phyloP scores from a whole-genome alignment of 2,329 filamentous ascomycete species.

The Zymoseptoria brevis region DNA sequence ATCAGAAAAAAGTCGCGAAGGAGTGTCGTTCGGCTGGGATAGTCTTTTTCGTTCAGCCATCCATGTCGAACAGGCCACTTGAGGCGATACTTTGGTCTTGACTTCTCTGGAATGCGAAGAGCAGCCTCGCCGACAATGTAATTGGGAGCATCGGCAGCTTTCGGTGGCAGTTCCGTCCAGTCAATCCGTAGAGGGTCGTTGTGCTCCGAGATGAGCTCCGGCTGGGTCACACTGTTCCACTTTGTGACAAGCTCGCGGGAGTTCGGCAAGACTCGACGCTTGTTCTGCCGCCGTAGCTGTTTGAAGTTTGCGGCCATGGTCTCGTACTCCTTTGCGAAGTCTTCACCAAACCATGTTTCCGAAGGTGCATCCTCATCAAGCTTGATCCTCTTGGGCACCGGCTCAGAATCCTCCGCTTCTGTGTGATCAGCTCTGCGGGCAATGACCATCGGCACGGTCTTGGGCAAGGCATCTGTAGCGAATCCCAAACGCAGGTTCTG shows the following conservation, averaged over 20 bases:
- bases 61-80: slow-evolving; percentile 87
- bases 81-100: slow-evolving; percentile 79
- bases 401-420: slow-evolving; percentile 79
- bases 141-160: slow-evolving; percentile 55
- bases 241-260: slow-evolving; percentile 93
- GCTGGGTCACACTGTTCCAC: slow-evolving; percentile 76
- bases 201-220: slow-evolving; percentile 84
- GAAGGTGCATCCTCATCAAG: slow-evolving; percentile 53
- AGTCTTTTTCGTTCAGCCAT: slow-evolving; percentile 85
- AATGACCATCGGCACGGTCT: slow-evolving; percentile 87
- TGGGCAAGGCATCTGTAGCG: slow-evolving; percentile 90
- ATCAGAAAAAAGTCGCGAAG: slow-evolving; percentile 83
- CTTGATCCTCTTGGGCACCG: slow-evolving; percentile 60
- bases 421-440: slow-evolving; percentile 69
- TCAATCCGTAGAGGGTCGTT: slow-evolving; percentile 91
- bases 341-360: slow-evolving; percentile 82
- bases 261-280: slow-evolving; percentile 91
- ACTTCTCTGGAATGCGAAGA: slow-evolving; percentile 79
- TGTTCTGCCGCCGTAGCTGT: slow-evolving; percentile 82
- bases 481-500: slow-evolving; percentile 92
- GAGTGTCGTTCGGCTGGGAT: slow-evolving; percentile 68
- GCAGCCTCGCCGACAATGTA: slow-evolving; percentile 78
- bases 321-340: slow-evolving; percentile 63
- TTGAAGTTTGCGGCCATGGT: slow-evolving; percentile 83
- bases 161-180: slow-evolving; percentile 74